A percentile compares a stretch with the other conserved stretches of the same genome.
phyloP scores from a whole-genome alignment of 108 stramenopile genomes.

The Skeletonema marinoi region DNA sequence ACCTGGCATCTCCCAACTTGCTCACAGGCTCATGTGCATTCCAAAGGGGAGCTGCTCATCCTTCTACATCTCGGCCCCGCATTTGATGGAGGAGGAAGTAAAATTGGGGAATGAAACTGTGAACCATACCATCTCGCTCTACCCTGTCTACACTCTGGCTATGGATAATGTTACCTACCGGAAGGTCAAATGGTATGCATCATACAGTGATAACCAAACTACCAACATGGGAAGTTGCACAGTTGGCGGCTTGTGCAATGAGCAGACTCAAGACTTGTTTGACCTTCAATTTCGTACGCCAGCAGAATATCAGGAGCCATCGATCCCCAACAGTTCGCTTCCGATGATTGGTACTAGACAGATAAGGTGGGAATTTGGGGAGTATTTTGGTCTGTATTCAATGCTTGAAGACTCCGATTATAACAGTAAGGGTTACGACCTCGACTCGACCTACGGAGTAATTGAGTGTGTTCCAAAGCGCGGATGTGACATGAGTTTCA shows the following conservation, averaged over 20 bases:
- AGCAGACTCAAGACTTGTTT: not conserved
- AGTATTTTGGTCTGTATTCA: no score
- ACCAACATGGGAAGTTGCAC: not conserved
- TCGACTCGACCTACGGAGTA: not conserved
- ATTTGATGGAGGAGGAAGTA: not conserved
- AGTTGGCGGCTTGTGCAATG: not conserved
- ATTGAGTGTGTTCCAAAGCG: not conserved
- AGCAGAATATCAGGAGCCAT: no score
- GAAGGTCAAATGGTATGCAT: not conserved
- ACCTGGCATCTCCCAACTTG: not conserved
- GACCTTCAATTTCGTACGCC: not conserved
- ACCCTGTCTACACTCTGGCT: not conserved
- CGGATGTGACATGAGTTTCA: not conserved
- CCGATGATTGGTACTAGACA: no score
- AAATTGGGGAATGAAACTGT: no score
- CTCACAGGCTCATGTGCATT: not conserved
- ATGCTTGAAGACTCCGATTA: no score
- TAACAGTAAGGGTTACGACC: no score
- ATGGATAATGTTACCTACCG: not conserved
- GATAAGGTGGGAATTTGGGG: no score
- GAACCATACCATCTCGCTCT: no score
- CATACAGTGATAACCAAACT: not conserved
- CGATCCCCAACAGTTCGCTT: no score
- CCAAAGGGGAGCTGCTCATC: not conserved
- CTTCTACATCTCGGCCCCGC: not conserved